Evolutionary conservation across 129 eudicot species (phyloP), one percentile per base, ranked within the genome.

Genomic region (Lactuca sativa): DNA sequence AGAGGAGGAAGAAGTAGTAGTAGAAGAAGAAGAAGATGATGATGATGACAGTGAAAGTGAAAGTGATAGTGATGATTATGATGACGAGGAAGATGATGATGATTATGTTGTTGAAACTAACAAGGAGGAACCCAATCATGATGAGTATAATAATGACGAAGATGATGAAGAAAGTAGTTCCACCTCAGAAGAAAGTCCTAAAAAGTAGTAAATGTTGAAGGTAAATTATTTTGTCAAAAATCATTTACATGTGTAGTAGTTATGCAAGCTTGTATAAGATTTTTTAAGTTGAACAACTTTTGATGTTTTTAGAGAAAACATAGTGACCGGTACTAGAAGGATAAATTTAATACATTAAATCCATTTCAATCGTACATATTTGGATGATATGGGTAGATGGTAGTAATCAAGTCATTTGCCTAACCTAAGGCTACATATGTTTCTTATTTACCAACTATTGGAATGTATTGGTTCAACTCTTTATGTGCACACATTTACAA

Each of bases 121-220:
- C 3, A 34, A 52, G 21, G 70, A 34, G 36, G 70, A 76, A 69
- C 75, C 80, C 32, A 76, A 52, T 60, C 60, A 8, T 8, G 80
- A 76, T 11, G 47, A 59, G 16, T 60, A 51, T 5, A 59, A 76
- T 37, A 74, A 75, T 3, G 74, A 74, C 0, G 59, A 66, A 4
- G 79, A 65, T 3, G 40, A 75, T 21, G 74, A 53, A 5, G 62
- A 53, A 61, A 76, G 70, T 3, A 61, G 81, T 69, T 66, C 79
- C 13, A 47, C 18, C n/a, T 9, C 60, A 61, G 65, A 76, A 53
- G 64, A 53, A 53, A 69, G 41, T 54, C 69, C 56, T 11, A 14
- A 7, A 6, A 15, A 34, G 8, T 25, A 14, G 64, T 59, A 44
- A 44, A 54, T 13, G 1, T 11, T 33, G 7, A 12, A 9, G n/a